Evolutionary conservation across 345 rosid genomes (phyloP), one percentile per base, ranked within the genome.

Genomic region (Tarenaya hassleriana): DNA sequence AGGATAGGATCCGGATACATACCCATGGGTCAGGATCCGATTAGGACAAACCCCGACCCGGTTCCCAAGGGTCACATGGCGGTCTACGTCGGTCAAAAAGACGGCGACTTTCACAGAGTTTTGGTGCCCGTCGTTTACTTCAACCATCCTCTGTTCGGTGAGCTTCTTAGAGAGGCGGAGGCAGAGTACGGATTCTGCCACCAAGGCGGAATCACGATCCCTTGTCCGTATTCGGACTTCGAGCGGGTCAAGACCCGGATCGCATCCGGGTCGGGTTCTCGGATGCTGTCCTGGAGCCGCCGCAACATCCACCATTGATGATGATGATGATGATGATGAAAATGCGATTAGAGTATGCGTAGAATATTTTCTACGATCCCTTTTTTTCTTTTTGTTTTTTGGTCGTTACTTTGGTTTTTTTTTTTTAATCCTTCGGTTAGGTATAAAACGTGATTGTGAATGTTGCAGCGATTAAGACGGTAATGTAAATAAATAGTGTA

Each of bases 121-220:
- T 44, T 85, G 65, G 82, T 92, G 27, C 98, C 98, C 2, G 83
- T 92, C 34, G 77, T 92, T 52, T 83, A 92, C 69, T 75, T 84
- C 56, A 92, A 92, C 68, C 96, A 92, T 63, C 98, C 98, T 49
- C 64, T 92, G 64, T 92, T 92, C 52, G 78, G 94, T 43, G 73
- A 78, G 73, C 71, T 92, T 11, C 64, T 92, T 46, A 77, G 59
- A 68, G 86, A 78, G 37, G 83, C 95, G 3, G 96, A 88, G 41
- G 64, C 74, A 62, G 98, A 81, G 61, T 92, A 77, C 41, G 98
- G 98, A 15, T 92, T 79, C 57, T 41, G 69, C 24, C 98, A 85
- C 40, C 67, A 75, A 56, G 98, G 98, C 4, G 94, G 95, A 18
- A 81, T 92, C 52, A 88, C 90, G 21, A 87, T 92, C 15, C 96